Conservation (phyloP, 73 alveolate species). For the Tetrahymena thermophila region DNA sequence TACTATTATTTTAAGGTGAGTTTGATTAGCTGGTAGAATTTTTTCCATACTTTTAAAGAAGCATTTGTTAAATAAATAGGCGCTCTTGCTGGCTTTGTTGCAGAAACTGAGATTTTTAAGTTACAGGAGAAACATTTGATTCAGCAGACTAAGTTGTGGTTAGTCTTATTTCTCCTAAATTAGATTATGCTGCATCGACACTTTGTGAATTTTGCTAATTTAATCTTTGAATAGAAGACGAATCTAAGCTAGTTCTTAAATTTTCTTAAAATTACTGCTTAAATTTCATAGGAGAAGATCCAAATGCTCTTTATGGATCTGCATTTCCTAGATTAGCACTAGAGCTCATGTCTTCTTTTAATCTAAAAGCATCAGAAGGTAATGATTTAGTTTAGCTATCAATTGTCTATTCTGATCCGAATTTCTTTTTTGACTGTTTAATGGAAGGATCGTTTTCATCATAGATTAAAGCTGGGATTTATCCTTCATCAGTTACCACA, state of each 20-base stretch:
- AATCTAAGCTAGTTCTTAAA: neutral
- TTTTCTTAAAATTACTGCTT: neutral
- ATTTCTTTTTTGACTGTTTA: neutral
- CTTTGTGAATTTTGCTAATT: neutral
- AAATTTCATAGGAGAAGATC: neutral
- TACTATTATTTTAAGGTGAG: neutral
- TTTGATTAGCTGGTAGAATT: neutral
- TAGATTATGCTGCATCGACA: neutral
- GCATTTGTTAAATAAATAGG: neutral
- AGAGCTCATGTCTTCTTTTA: neutral
- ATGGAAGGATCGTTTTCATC: neutral
- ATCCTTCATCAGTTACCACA: neutral
- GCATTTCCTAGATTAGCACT: neutral
- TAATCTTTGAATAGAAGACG: neutral
- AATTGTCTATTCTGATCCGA: neutral
- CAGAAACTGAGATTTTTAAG: neutral
- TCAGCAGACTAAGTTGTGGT: neutral
- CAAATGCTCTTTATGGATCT: neutral
- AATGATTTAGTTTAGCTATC: neutral
- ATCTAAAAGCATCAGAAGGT: neutral
- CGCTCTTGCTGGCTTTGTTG: neutral
- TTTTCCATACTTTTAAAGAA: neutral
- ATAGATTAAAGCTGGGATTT: neutral
- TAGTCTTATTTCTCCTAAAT: neutral
- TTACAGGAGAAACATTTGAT: neutral